A percentile compares a stretch with the other conserved stretches of the same genome.
Conservation (phyloP, 768 basidiomycete genomes). For the Rhodotorula paludigena region DNA sequence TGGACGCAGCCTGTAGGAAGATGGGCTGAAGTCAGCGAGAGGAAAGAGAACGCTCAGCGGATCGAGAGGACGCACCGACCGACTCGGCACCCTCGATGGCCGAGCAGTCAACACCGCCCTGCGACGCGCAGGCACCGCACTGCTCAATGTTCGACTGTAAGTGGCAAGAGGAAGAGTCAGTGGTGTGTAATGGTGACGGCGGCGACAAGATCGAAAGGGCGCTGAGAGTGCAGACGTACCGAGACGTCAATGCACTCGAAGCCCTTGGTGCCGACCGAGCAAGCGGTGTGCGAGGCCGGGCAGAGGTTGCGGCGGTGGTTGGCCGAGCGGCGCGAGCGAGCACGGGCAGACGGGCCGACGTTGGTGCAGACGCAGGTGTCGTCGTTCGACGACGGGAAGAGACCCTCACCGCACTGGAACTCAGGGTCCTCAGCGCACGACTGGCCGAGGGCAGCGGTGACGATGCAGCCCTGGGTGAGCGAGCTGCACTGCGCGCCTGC, state of each 20-base stretch:
- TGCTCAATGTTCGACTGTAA: conserved; percentile 16
- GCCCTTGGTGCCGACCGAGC: conserved; percentile 6
- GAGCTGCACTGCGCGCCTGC: no score
- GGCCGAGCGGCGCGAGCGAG: conserved; percentile 23
- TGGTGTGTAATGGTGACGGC: no score
- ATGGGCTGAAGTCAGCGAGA: no score
- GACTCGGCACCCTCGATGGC: conserved; percentile 14
- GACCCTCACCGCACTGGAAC: not conserved
- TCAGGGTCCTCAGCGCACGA: not conserved
- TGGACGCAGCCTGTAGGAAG: conserved; percentile 5
- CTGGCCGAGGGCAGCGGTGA: not conserved
- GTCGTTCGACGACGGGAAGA: not conserved
- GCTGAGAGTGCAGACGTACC: not conserved
- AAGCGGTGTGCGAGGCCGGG: conserved; percentile 23
- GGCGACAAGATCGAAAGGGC: not conserved
- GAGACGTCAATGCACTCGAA: conserved; percentile 22
- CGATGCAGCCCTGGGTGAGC: not conserved
- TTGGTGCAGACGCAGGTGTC: not conserved
- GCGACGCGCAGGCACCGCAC: conserved; percentile 29
- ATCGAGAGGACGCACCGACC: conserved; percentile 4
- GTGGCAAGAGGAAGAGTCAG: not conserved
- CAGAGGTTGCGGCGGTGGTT: conserved; percentile 2
- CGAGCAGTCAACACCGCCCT: conserved; percentile 33
- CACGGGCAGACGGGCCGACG: not conserved
- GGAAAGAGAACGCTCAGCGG: no score